Base-by-base conservation (phyloP, 306 rosid genomes). In the Cucurbita argyrosperma region DNA sequence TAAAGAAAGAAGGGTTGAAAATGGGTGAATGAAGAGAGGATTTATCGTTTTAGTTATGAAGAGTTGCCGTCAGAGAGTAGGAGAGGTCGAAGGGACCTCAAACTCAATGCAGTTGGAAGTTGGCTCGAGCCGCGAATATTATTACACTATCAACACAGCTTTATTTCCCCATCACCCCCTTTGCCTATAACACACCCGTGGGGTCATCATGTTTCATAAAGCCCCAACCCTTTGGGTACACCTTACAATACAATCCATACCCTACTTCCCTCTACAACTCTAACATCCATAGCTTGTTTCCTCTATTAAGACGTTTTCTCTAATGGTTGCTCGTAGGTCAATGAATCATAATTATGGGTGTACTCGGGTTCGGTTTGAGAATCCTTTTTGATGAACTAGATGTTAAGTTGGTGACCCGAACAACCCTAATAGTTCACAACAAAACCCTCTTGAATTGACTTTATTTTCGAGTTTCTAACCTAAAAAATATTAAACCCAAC, bases 131-230 rank as follows among this genome's bases (percentile, higher is more conserved):
- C 14, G 16, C 16, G 52, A 64, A 64, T 64, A 42, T 64, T 64
- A 64, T 38, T 15, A 61, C 75, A 52, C 69, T 23, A 46, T 59
- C 19, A 60, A 60, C 10, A 30, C 1, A 19, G 21, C 12, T 14
- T 50, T 50, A 49, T 70, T 38, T 72, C 1, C 3, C 12, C 1
- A 43, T 16, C 21, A 5, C 10, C 19, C 12, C 30, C 39, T 52
- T 10, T 42, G 8, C 18, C 53, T 21, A 54, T 45, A 4, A 46
- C 52, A 50, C 15, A 14, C 14, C 14, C 54, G 53, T 73, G 66
- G 76, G 76, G 68, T 51, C 80, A n/a, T 61, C 39, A 39, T 77
- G 76, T 71, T 77, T 77, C 76, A 59, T 73, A 21, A 18, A 54
- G 40, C 54, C 21, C 23, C 53, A 46, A n/a, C 11, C 16, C 59